Base-by-base conservation (phyloP, 768 basidiomycete genomes). In the Pleurotus cornucopiae region DNA sequence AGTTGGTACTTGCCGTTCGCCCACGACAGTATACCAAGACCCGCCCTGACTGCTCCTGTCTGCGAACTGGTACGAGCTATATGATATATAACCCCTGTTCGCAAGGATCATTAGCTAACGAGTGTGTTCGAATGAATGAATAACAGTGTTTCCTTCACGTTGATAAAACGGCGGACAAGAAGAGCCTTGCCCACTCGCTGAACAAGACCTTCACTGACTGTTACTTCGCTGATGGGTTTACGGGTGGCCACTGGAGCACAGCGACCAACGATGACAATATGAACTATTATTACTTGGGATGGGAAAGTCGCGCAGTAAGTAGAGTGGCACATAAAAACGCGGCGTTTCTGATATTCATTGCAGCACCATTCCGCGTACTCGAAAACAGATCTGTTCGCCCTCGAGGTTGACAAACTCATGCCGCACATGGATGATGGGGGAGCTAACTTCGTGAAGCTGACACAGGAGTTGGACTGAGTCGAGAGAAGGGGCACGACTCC, bases 171-270 rank as follows among this genome's bases (percentile, higher is more conserved):
- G 44, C 56, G 3, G 47, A 43, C 12, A 57, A 47, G 16, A 45
- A 38, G 2, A 49, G 41, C 12, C 45, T 62, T 5, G 58, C 55
- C 14, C n/a, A 54, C 6, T 62, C 64, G 5, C 40, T 66, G 46
- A 52, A 64, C 49, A 62, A 64, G 38, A 64, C 64, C 11, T 66
- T 64, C 56, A 61, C 61, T 2, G 64, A 66, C 51, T 64, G 64
- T 30, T 64, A 66, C 48, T 45, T 46, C 21, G 63, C 63, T 5
- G 47, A 52, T 14, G 64, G 64, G 14, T 66, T 64, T 46, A 55
- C 37, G 2, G 64, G 64, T 20, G 64, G 64, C 4, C 40, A 59
- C 34, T 64, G 64, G 64, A 54, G 61, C 25, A 57, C 58, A 4
- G 61, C 64, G 13, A 30, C 34, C 38, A 62, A 66, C 54, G 62